phyloP scores from a whole-genome alignment of 768 basidiomycete genomes.

The Pluteus cervinus region DNA sequence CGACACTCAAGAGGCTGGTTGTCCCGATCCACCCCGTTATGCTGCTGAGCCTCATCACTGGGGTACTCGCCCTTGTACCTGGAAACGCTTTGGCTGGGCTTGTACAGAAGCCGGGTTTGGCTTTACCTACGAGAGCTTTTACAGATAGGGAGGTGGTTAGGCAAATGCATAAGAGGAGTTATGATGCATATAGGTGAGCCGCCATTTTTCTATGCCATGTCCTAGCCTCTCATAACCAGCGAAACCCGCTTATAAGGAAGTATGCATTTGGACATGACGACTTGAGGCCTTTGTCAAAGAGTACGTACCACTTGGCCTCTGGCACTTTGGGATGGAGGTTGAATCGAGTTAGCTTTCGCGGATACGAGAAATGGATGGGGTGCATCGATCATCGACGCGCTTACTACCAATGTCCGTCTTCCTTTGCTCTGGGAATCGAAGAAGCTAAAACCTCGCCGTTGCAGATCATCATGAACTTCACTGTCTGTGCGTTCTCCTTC shows the following conservation, averaged over 20 bases:
- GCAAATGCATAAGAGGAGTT: constrained; percentile 45
- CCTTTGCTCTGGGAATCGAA: background rate
- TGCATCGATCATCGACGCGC: constrained; percentile 58
- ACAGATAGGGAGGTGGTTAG: constrained; percentile 34
- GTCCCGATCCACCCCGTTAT: no score
- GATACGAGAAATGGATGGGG: constrained; percentile 42
- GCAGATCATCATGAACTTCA: no score
- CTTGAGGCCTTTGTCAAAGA: constrained; percentile 37
- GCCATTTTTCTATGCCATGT: background rate
- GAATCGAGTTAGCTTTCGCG: constrained; percentile 21
- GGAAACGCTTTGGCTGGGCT: constrained; percentile 22
- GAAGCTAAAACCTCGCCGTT: no score
- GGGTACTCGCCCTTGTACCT: no score
- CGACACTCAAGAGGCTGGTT: no score
- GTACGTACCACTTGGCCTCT: constrained; percentile 17
- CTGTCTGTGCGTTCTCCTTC: no score
- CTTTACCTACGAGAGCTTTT: constrained; percentile 33
- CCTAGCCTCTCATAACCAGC: background rate
- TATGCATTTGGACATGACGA: constrained; percentile 53
- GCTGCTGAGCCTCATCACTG: no score
- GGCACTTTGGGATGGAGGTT: constrained; percentile 16
- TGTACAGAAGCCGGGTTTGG: constrained; percentile 40
- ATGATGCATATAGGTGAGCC: constrained; percentile 46
- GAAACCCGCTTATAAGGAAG: no score
- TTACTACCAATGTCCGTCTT: constrained; percentile 51